Evolutionary conservation across 2,329 filamentous ascomycete species (phyloP).

Genomic region (Sarocladiaceae sp.): DNA sequence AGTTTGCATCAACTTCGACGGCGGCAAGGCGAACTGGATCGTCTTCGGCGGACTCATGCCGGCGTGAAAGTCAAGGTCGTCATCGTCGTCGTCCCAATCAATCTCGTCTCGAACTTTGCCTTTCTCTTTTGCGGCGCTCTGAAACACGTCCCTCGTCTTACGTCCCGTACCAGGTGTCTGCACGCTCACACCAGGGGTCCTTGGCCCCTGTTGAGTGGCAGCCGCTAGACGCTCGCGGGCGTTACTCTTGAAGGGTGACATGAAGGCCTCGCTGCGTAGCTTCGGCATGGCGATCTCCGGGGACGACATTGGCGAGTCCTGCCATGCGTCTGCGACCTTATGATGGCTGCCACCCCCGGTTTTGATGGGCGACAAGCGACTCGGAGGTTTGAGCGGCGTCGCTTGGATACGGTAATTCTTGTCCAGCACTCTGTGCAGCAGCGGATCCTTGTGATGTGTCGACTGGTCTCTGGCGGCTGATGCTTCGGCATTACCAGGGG

Average conservation of each 20-base stretch:
- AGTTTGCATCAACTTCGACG: slow-evolving; percentile 71
- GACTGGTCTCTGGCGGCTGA: slow-evolving; percentile 23
- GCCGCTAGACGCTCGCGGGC: slow-evolving; percentile 35
- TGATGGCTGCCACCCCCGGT: slow-evolving; percentile 18
- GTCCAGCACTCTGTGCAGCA: slow-evolving; percentile 87
- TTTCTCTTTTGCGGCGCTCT: slow-evolving; percentile 17
- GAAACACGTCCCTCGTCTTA: slow-evolving; percentile 45
- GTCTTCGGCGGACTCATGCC: slow-evolving; percentile 91
- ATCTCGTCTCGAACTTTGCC: slow-evolving; percentile 44
- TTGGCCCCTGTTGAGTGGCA: slow-evolving; percentile 40
- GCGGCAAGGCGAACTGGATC: slow-evolving; percentile 76
- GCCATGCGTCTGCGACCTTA: slow-evolving; percentile 34
- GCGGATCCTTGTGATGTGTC: slow-evolving; percentile 55
- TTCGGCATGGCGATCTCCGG: slow-evolving; percentile 77
- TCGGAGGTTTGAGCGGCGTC: slow-evolving; percentile 64
- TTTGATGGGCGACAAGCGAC: slow-evolving; percentile 41
- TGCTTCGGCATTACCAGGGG: slow-evolving; percentile 34
- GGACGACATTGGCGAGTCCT: slow-evolving; percentile 60
- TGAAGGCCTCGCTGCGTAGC: slow-evolving; percentile 78
- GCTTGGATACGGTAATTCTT: slow-evolving; percentile 93
- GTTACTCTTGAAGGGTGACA: slow-evolving; percentile 58
- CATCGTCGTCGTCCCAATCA: slow-evolving; percentile 68
- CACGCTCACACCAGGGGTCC: slow-evolving; percentile 80
- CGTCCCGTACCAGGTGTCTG: slow-evolving; percentile 59
- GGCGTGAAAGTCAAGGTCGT: slow-evolving; percentile 54